Evolutionary conservation across 83 land plant species (phyloP), one percentile per base, ranked within the genome.

Genomic region (Picea abies): DNA sequence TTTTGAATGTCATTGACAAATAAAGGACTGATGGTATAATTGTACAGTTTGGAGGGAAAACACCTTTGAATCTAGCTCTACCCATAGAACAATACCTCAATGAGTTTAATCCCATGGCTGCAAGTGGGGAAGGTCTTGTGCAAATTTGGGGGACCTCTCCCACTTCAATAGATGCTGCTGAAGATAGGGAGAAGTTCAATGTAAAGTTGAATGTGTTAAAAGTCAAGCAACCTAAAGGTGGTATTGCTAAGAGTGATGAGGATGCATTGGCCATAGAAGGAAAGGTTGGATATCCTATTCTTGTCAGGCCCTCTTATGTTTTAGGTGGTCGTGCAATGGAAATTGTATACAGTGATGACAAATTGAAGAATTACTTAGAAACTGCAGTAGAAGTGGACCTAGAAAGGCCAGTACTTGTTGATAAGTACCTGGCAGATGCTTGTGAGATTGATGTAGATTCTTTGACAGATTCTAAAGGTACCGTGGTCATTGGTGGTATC

Each of bases 261-360:
- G 99, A 94, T 88, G 99, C 99, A 17, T 83, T 97, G 39, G 84
- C 90, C 44, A 97, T 97, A 63, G 98, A 98, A 52, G 47, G n/a
- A 63, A 90, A 92, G 12, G 93, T 97, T 15, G 99, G 99, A 16
- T 97, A 94, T 83, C 99, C 99, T 29, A 97, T 97, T 82, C 98
- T 97, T 16, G 98, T 97, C 49, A 89, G 99, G 26, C 99, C 99
- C 44, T 95, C 98, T 10, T 95, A 97, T 92, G 99, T 97, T n/a
- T 82, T 97, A 83, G 99, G 99, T 84, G 99, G 98, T 4, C 90
- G 98, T 15, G 99, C 92, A 16, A 97, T 97, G 99, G 99, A 97
- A 84, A 97, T 97, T 79, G 99, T 97, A 5, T 97, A 97, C 80
- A 88, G 83, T 79, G 94, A 93, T 84, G 97, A 97, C 6, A 97